A percentile compares a stretch with the other conserved stretches of the same genome.
These are phyloP conservation scores for Yamadazyma takamatsuzukensis DNA, from an alignment of 805 yeast species.

Conservation along the genomic window DNA sequence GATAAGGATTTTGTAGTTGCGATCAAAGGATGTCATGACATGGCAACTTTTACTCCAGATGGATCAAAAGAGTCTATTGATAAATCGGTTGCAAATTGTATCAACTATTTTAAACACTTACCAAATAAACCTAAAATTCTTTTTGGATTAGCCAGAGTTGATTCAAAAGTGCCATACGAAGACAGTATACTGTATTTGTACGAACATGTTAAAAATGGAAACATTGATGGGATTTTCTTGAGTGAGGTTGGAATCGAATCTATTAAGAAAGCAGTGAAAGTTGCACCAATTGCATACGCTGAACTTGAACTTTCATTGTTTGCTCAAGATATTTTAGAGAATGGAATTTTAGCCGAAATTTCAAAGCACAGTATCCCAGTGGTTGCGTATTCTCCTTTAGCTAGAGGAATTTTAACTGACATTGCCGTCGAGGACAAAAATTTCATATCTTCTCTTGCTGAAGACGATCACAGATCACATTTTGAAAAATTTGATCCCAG, in stretches of 20 bases:
- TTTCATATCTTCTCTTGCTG: constrained; percentile 4
- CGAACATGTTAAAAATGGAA: constrained; percentile 59
- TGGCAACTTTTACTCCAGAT: constrained; percentile 39
- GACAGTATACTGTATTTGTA: constrained; percentile 55
- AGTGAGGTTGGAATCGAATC: constrained; percentile 69
- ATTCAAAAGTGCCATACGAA: constrained; percentile 51
- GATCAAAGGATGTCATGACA: constrained; percentile 61
- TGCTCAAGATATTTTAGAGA: constrained; percentile 53
- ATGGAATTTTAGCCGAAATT: constrained; percentile 63
- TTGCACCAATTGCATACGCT: constrained; percentile 59
- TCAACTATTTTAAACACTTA: constrained; percentile 20
- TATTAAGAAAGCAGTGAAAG: constrained; percentile 53
- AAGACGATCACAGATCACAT: constrained; percentile 4
- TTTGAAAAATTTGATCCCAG: constrained; percentile 52
- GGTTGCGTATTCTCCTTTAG: constrained; percentile 80
- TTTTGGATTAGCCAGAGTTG: constrained; percentile 74
- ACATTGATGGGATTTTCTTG: constrained; percentile 66
- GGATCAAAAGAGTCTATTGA: constrained; percentile 47
- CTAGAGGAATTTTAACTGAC: constrained; percentile 77
- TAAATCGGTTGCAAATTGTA: constrained; percentile 45
- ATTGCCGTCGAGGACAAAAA: constrained; percentile 36
- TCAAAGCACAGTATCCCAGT: constrained; percentile 60
- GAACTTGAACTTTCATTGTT: constrained; percentile 79
- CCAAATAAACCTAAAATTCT: constrained; percentile 34
- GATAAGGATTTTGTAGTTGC: constrained; percentile 49